Conservation (phyloP, 352 stramenopile genomes). For the Phytophthora sansomeana region DNA sequence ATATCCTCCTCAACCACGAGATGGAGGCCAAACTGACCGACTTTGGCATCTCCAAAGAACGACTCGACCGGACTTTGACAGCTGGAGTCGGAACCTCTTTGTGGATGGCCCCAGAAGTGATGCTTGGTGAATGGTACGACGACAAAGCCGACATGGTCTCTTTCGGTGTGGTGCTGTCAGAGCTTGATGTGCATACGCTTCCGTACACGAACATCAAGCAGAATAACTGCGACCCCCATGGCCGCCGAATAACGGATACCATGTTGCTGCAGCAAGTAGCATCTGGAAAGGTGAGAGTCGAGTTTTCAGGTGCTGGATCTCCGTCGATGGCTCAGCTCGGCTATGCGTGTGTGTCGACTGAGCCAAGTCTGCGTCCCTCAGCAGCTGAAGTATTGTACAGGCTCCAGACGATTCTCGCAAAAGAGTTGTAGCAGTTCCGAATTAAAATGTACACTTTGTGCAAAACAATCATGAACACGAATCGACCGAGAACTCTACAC, state of each 20-base stretch:
- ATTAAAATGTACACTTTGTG: background rate
- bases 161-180: constrained; percentile 40
- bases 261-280: constrained; percentile 35
- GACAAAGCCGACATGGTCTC: constrained; percentile 36
- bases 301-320: constrained; percentile 18
- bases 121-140: constrained; percentile 25
- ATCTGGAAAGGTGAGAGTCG: constrained; percentile 22
- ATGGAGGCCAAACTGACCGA: constrained; percentile 54
- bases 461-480: background rate
- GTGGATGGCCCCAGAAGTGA: constrained; percentile 33
- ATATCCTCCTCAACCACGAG: constrained; percentile 46
- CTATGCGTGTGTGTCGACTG: background rate
- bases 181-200: constrained; percentile 43
- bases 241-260: constrained; percentile 7
- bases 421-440: background rate
- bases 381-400: background rate
- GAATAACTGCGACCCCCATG: background rate
- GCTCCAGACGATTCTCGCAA: background rate
- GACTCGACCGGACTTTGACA: constrained; percentile 20
- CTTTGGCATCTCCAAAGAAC: constrained; percentile 55
- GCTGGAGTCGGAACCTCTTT: constrained; percentile 21
- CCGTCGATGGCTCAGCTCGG: constrained; percentile 3
- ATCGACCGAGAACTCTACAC: too few species aligned
- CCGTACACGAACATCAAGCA: constrained; percentile 25
- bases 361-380: background rate